These are phyloP conservation scores for Lecanicillium sp. DNA, from an alignment of 2,329 filamentous ascomycete species.

Conservation along the genomic window DNA sequence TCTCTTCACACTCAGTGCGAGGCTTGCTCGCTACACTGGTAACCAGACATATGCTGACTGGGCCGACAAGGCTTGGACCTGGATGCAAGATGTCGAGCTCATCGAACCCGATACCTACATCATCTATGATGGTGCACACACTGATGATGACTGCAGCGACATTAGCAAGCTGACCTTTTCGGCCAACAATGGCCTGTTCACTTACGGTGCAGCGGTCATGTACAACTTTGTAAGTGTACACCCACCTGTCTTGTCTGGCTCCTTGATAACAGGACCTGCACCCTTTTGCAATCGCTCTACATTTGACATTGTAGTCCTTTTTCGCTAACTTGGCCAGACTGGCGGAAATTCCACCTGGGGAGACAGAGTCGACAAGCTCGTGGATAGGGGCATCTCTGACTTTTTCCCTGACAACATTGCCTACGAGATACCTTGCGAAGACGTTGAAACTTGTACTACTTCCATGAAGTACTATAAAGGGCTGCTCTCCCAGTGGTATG, in stretches of 20 bases:
- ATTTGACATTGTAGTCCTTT: too few relatives aligned
- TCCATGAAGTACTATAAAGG: constrained; percentile 59
- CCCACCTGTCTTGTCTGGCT: too few relatives aligned
- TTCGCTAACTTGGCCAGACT: constrained; percentile 29
- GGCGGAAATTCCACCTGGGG: constrained; percentile 44
- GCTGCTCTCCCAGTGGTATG: constrained; percentile 50
- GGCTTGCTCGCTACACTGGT: constrained; percentile 61
- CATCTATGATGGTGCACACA: constrained; percentile 49
- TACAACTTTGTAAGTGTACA: constrained; percentile 43
- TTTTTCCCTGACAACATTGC: constrained; percentile 46
- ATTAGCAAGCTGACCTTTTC: constrained; percentile 33
- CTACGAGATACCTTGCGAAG: constrained; percentile 39
- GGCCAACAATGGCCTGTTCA: not conserved
- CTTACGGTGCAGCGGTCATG: constrained; percentile 46
- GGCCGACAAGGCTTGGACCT: constrained; percentile 55
- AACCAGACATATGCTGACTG: constrained; percentile 57
- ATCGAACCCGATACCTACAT: constrained; percentile 50
- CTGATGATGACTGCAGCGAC: constrained; percentile 42
- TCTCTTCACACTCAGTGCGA: constrained; percentile 56
- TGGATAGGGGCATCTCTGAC: constrained; percentile 25
- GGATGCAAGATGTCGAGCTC: constrained; percentile 46
- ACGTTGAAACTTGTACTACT: constrained; percentile 42
- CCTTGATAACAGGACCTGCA: too few relatives aligned
- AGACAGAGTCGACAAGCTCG: constrained; percentile 31
- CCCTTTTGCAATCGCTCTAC: not conserved